Percentiles rank a stretch among this genome's conserved stretches.
Evolutionary conservation across 1,139 yeast species (phyloP).

Genomic region (Candida gigantensis): DNA sequence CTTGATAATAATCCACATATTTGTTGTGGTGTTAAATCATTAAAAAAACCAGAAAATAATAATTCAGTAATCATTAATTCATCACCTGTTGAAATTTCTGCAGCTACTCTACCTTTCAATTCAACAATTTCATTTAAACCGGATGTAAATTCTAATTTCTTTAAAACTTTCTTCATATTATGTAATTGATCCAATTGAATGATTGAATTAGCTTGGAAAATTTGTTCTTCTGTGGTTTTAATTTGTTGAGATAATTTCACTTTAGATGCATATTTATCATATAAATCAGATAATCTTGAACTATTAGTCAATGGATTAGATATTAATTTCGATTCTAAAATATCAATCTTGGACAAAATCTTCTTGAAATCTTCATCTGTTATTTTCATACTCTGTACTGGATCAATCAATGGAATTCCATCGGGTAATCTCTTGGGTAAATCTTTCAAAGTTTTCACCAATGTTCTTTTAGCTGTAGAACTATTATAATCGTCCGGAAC

Average conservation of each 20-base stretch:
- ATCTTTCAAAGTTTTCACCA: constrained; percentile 77
- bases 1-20: constrained; percentile 91
- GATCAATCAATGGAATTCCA: constrained; percentile 87
- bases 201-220: constrained; percentile 83
- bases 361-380: constrained; percentile 73
- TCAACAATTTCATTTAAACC: constrained; percentile 85
- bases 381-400: constrained; percentile 89
- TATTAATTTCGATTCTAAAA: constrained; percentile 69
- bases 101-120: constrained; percentile 91
- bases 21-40: constrained; percentile 82
- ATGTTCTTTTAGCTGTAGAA: constrained; percentile 67
- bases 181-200: constrained; percentile 92
- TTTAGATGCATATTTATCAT: constrained; percentile 65
- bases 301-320: constrained; percentile 73
- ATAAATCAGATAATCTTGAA: constrained; percentile 60
- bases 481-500: constrained; percentile 80
- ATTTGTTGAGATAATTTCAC: constrained; percentile 63
- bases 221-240: constrained; percentile 60
- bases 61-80: constrained; percentile 86
- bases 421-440: constrained; percentile 83
- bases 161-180: constrained; percentile 86
- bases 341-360: constrained; percentile 74
- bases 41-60: constrained; percentile 92
- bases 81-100: constrained; percentile 96
- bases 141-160: constrained; percentile 73